Evolutionary conservation across 225 moss, liverwort and hornwort species (phyloP).

Genomic region (Marchantia paleacea): DNA sequence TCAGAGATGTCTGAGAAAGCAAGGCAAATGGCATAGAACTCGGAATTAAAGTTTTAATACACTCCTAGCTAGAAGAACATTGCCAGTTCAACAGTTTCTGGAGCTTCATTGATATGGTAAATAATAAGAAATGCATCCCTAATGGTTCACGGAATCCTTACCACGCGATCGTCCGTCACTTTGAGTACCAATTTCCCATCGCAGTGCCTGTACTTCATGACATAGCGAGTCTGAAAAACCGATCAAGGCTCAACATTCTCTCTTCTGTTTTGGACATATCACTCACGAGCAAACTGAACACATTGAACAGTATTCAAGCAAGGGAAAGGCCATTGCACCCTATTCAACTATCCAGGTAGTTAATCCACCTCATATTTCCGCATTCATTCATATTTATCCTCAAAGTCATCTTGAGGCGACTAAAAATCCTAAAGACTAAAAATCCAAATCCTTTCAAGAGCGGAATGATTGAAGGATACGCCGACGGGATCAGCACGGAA

Average conservation of each 20-base stretch:
- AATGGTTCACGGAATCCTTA: conserved; percentile 8
- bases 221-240: conserved; percentile 59
- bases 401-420: neutral
- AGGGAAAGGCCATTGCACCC: neutral
- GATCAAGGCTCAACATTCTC: conserved; percentile 33
- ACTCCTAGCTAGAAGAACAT: too few relatives aligned
- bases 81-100: neutral
- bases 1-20: too few relatives aligned
- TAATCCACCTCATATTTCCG: too few relatives aligned
- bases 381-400: too few relatives aligned
- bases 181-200: conserved; percentile 91
- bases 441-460: neutral
- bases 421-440: too few relatives aligned
- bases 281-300: too few relatives aligned
- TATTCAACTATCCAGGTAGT: neutral
- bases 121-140: too few relatives aligned
- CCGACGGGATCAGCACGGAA: conserved; percentile 79
- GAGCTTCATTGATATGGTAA: neutral
- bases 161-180: conserved; percentile 82
- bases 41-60: too few relatives aligned
- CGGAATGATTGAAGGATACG: conserved; percentile 39
- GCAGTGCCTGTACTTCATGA: conserved; percentile 90
- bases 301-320: neutral
- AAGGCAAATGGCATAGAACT: too few relatives aligned
- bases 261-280: too few relatives aligned